Base-by-base conservation (phyloP, 164 flowering plant species). In the Macadamia integrifolia region DNA sequence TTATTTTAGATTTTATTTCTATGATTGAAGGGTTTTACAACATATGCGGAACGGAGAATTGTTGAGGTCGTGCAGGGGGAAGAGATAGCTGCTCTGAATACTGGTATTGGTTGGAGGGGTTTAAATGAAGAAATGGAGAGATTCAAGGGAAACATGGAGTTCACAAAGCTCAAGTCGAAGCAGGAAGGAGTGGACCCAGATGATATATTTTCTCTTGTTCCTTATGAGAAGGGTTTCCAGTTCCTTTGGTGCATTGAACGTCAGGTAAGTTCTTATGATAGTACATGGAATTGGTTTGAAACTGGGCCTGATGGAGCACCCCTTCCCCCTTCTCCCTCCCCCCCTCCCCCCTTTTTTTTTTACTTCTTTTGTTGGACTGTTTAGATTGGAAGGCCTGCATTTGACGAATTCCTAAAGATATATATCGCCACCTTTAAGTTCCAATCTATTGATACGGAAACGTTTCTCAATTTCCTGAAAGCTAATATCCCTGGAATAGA, bases 111-210 rank as follows among this genome's bases (percentile, higher is more conserved):
- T 60, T 94, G 99, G 99, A 88, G 80, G 73, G 92, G 90, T 48
- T 80, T 86, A 67, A 81, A 80, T 66, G 82, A 82, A 31, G 90
- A 81, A 46, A 79, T 94, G 81, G 98, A 92, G 78, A 85, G 90
- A 69, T 94, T 94, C 76, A 90, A 92, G 81, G 90, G 90, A 72
- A 89, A 85, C 58, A 65, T 92, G 92, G 99, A 94, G 77, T 87
- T 87, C 71, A 94, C 98, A 17, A 94, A 94, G 81, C 92, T 94
- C 23, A 92, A 86, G 76, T 84, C 75, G 32, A 92, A 87, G 29
- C 96, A 92, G 77, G 96, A 89, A 80, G 99, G 93, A 49, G 81
- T 90, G 56, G 97, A 94, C 65, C 99, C 99, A n/a, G 99, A 94
- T 83, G 89, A 84, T 82, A 76, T 94, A 9, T 92, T 89, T 72